Evolutionary conservation across 495 filamentous ascomycete species (phyloP), one percentile per base, ranked within the genome.

Genomic region (Trichoderma orchidacearum): DNA sequence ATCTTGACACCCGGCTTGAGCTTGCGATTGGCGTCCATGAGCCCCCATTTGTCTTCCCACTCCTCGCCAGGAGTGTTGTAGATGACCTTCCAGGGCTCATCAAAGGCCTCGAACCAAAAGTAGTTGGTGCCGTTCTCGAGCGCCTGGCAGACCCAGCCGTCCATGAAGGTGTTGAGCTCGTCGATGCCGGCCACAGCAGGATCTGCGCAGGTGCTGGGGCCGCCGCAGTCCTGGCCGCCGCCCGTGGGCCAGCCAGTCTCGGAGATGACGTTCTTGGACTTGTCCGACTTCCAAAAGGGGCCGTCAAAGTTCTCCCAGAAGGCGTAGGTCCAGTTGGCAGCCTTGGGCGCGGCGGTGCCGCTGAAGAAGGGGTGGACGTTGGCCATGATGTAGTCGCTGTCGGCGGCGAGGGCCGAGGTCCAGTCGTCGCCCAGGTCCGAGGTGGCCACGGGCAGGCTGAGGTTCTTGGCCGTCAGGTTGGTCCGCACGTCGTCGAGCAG

Each of bases 331-430:
- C 93, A 98, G 25, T 72, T 71, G 8, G 90, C 82, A 0, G 90
- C 92, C 18, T 74, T 63, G 21, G 80, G 73, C 13, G 79, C 84
- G 13, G 75, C 72, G 41, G 88, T 82, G 54, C 93, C 93, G 3
- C 83, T 89, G 63, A 98, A 98, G 77, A 98, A 97, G 1, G 93
- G 93, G 68, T 98, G 93, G 31, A 97, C 84, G 66, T 98, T 98
- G 18, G 89, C 87, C 92, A 97, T 97, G 65, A 96, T 82, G 59
- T 87, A 79, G 61, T 97, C 93, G 38, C 89, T 85, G 50, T 80
- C 73, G 5, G 64, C 55, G 0, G 87, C 84, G 15, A 98, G 77
- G 0, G 74, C 63, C 1, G 74, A 60, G 2, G 82, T 85, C 93
- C 93, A 97, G 64, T 90, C 85, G 59, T 91, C 85, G 15, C 93